A percentile compares a stretch with the other conserved stretches of the same genome.
phyloP scores from a whole-genome alignment of 2,329 filamentous ascomycete genomes.

The Aspergillus sergii region DNA sequence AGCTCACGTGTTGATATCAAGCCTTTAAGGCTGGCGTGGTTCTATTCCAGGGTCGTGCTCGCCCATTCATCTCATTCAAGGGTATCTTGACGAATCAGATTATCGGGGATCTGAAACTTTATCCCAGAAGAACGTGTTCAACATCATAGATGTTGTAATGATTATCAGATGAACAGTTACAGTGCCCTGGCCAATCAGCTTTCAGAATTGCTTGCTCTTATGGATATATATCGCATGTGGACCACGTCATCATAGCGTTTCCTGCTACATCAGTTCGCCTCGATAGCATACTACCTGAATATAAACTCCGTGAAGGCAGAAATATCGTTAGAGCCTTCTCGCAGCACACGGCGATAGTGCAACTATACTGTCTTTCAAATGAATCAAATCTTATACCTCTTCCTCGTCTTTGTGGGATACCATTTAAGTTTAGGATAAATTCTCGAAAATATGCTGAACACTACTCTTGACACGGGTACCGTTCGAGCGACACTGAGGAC shows the following conservation, averaged over 20 bases:
- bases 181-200: not conserved
- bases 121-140: not conserved
- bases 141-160: constrained; percentile 11
- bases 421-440: not conserved
- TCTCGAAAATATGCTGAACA: constrained; percentile 6
- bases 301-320: not conserved
- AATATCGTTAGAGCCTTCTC: not conserved
- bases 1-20: not conserved
- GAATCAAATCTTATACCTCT: not conserved
- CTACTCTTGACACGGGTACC: constrained; percentile 6
- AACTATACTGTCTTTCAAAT: not conserved
- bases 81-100: not conserved
- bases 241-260: constrained; percentile 3
- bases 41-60: not conserved
- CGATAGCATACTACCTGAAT: not conserved
- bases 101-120: not conserved
- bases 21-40: not conserved
- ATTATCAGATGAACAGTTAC: not conserved
- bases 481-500: constrained; percentile 8
- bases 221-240: no score
- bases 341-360: not conserved
- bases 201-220: not conserved
- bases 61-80: not conserved
- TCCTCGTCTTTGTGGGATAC: not conserved
- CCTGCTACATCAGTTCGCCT: not conserved